phyloP scores from a whole-genome alignment of 2,329 filamentous ascomycete species.

The Colletotrichum scovillei region DNA sequence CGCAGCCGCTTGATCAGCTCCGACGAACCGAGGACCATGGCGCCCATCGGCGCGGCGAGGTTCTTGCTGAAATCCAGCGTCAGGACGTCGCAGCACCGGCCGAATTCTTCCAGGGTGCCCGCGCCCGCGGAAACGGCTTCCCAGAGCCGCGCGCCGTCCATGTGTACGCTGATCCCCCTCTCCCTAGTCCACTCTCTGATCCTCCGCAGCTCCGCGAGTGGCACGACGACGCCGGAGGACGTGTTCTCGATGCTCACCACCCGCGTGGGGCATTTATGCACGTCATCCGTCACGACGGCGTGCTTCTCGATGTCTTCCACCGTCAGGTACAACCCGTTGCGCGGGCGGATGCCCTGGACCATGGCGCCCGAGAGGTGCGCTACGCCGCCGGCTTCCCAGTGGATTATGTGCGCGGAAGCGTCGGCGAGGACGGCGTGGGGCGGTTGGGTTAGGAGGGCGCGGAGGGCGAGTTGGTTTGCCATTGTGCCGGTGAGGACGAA shows the following conservation, averaged over 20 bases:
- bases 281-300: slow-evolving; percentile 52
- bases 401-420: slow-evolving; percentile 74
- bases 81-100: slow-evolving; percentile 65
- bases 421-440: slow-evolving; percentile 80
- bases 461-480: slow-evolving; percentile 82
- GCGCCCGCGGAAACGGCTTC: slow-evolving; percentile 58
- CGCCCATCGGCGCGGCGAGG: slow-evolving; percentile 63
- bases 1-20: slow-evolving; percentile 73
- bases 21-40: slow-evolving; percentile 56
- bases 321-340: slow-evolving; percentile 53
- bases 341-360: slow-evolving; percentile 56
- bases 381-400: slow-evolving; percentile 66
- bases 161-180: slow-evolving; percentile 57
- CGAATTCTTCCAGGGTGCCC: slow-evolving; percentile 54
- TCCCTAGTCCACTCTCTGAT: slow-evolving; percentile 73
- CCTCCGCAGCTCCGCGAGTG: slow-evolving; percentile 70
- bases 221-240: slow-evolving; percentile 72
- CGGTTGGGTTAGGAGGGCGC: slow-evolving; percentile 75
- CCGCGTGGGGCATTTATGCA: slow-evolving; percentile 54
- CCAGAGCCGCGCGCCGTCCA: slow-evolving; percentile 65
- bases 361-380: slow-evolving; percentile 74
- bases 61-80: slow-evolving; percentile 67
- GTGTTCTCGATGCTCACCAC: slow-evolving; percentile 57
- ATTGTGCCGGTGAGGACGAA: slow-evolving; percentile 84
- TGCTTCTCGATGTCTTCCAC: slow-evolving; percentile 52